A percentile compares a stretch with the other conserved stretches of the same genome.
Evolutionary conservation across 805 yeast genomes (phyloP).

Genomic region (Helenozyma rhizophorensis): DNA sequence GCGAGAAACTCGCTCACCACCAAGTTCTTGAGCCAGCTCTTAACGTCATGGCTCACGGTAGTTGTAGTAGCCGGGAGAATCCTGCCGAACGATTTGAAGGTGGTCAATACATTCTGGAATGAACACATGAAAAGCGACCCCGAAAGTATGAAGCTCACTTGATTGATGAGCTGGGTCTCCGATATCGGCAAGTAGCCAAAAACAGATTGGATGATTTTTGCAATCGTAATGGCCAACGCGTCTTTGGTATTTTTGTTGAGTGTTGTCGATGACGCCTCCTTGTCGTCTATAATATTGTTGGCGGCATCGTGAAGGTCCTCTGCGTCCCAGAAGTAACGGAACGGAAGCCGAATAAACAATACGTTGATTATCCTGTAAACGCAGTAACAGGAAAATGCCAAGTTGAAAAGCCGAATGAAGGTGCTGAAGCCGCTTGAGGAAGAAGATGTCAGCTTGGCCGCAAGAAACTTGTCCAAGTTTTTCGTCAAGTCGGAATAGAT

Average conservation of each 20-base stretch:
- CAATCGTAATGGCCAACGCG: slow-evolving; percentile 47
- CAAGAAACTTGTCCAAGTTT: slow-evolving; percentile 9
- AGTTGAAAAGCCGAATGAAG: slow-evolving; percentile 12
- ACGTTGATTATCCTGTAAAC: slow-evolving; percentile 44
- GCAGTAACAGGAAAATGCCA: slow-evolving; percentile 44
- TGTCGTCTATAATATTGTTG: slow-evolving; percentile 6
- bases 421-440: no score
- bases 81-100: slow-evolving; percentile 50
- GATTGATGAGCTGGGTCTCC: slow-evolving; percentile 40
- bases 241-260: slow-evolving; percentile 27
- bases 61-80: slow-evolving; percentile 23
- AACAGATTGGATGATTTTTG: slow-evolving; percentile 32
- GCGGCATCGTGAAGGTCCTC: slow-evolving; percentile 8
- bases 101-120: slow-evolving; percentile 57
- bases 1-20: slow-evolving; percentile 45
- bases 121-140: slow-evolving; percentile 59
- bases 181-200: slow-evolving; percentile 25
- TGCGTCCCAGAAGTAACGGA: slow-evolving; percentile 11
- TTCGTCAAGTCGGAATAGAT: slow-evolving; percentile 15
- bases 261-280: slow-evolving; percentile 5
- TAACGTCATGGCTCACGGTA: slow-evolving; percentile 7
- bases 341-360: slow-evolving; percentile 38
- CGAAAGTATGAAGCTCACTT: slow-evolving; percentile 49
- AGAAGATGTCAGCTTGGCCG: no score
- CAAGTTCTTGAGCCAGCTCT: slow-evolving; percentile 34